Percentiles rank a stretch among this genome's conserved stretches.
These are phyloP conservation scores for Xanthoconium separans DNA, from an alignment of 1,284 basidiomycete species.

Conservation along the genomic window DNA sequence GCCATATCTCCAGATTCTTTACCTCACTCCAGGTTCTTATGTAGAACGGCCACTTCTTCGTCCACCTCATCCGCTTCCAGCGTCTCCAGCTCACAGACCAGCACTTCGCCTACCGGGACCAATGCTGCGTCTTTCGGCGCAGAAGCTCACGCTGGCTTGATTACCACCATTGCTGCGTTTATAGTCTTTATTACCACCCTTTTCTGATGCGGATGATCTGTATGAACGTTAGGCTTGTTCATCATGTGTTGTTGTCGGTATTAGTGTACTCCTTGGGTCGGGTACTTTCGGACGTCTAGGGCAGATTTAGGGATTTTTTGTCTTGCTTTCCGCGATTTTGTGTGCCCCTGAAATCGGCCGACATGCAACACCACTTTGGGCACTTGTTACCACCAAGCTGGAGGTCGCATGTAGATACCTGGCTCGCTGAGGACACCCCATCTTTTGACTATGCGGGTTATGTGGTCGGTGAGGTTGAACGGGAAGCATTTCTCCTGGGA, in stretches of 20 bases:
- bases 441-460: slow-evolving; percentile 98
- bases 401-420: slow-evolving; percentile 77
- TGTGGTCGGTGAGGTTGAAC: slow-evolving; percentile 89
- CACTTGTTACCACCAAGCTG: slow-evolving; percentile 89
- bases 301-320: too few relatives aligned
- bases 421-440: slow-evolving; percentile 94
- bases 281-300: not conserved
- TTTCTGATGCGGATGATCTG: slow-evolving; percentile 13
- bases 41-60: slow-evolving; percentile 19
- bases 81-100: slow-evolving; percentile 24
- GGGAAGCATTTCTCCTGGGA: slow-evolving; percentile 88
- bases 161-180: slow-evolving; percentile 31
- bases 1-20: not conserved
- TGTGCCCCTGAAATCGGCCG: not conserved
- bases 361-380: slow-evolving; percentile 43
- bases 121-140: slow-evolving; percentile 31
- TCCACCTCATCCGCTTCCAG: slow-evolving; percentile 15
- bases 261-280: not conserved
- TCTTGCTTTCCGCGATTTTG: too few relatives aligned
- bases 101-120: slow-evolving; percentile 24
- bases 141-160: slow-evolving; percentile 27
- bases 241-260: not conserved
- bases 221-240: not conserved
- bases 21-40: slow-evolving; percentile 11
- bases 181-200: slow-evolving; percentile 23